These are phyloP conservation scores for Capsicum pubescens DNA, from an alignment of 257 asterid species.

Conservation along the genomic window DNA sequence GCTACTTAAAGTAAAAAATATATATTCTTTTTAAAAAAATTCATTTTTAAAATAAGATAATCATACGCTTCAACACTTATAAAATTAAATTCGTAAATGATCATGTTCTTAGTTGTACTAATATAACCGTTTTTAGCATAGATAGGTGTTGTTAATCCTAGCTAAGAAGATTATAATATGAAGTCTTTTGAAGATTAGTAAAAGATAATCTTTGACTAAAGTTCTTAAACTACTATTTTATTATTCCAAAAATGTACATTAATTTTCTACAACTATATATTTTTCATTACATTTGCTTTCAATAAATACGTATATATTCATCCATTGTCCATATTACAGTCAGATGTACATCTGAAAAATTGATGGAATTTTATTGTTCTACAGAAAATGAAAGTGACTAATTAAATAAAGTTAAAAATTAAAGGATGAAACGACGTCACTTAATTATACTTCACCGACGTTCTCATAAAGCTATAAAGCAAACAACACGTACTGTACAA, in stretches of 20 bases:
- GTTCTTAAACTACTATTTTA: neutral
- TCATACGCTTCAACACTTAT: no score
- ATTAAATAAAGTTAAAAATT: neutral
- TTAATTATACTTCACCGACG: constrained; percentile 21
- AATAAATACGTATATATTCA: neutral
- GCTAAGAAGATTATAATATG: no score
- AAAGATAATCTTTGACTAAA: neutral
- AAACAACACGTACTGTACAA: neutral
- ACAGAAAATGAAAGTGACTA: neutral
- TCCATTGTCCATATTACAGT: neutral
- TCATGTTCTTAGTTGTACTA: no score
- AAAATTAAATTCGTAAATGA: no score
- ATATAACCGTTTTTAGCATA: no score
- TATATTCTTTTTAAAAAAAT: no score
- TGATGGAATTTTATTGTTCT: neutral
- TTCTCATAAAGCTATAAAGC: neutral
- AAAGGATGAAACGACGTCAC: constrained; percentile 14
- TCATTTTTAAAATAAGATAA: no score
- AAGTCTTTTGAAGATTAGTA: neutral
- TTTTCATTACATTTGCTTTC: neutral
- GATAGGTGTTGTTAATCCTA: no score
- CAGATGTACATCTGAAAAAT: neutral
- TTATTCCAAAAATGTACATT: neutral
- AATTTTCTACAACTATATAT: neutral
- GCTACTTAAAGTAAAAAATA: no score